Evolutionary conservation across 257 asterid genomes (phyloP).

Genomic region (Rauvolfia tetraphylla): DNA sequence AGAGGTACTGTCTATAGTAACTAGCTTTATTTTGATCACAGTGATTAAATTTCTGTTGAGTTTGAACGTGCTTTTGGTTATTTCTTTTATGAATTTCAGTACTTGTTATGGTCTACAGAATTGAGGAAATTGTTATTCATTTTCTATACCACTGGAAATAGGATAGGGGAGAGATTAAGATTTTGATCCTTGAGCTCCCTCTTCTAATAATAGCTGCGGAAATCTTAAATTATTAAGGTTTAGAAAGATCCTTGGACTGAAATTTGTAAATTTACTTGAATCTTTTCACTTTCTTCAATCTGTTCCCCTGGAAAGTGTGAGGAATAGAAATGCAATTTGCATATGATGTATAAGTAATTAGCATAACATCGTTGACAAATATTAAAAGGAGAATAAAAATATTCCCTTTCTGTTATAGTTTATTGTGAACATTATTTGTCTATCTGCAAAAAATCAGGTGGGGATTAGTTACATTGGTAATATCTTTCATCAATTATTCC

Average conservation of each 20-base stretch:
- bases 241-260: not conserved
- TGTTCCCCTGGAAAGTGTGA: not conserved
- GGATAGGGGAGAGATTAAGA: not conserved
- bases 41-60: not conserved
- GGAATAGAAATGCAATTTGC: not conserved
- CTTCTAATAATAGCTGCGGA: not conserved
- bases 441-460: too few species aligned
- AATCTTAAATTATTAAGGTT: not conserved
- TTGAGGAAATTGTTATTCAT: not conserved
- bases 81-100: not conserved
- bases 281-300: not conserved
- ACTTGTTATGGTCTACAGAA: not conserved
- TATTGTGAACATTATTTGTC: too few species aligned
- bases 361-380: not conserved
- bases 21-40: not conserved
- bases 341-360: not conserved
- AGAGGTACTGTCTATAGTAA: slow-evolving; percentile 46
- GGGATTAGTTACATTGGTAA: too few species aligned
- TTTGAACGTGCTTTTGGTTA: not conserved
- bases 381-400: too few species aligned
- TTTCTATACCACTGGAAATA: not conserved
- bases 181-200: not conserved
- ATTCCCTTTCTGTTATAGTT: too few species aligned
- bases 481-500: not conserved
- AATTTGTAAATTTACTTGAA: not conserved